Percentiles rank a stretch among this genome's conserved stretches.
Conservation (phyloP, 371 early-diverging fungal genomes). For the Encephalitozoon cuniculi region DNA sequence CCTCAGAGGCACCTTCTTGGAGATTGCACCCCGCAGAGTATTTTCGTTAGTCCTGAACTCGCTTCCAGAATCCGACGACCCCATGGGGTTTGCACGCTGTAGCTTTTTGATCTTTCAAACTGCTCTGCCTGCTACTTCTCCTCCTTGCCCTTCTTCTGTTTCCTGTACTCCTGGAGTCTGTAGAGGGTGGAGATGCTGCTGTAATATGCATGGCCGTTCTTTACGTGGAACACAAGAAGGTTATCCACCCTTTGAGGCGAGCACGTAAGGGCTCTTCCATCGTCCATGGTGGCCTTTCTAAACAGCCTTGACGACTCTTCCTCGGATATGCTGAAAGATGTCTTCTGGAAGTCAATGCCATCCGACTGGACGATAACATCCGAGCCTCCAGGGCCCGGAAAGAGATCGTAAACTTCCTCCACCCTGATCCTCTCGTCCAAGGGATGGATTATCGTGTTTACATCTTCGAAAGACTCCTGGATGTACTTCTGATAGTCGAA, state of each 20-base stretch:
- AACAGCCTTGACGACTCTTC: neutral
- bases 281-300: neutral
- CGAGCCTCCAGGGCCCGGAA: neutral
- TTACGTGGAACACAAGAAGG: neutral
- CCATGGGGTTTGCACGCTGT: neutral
- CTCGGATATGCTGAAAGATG: neutral
- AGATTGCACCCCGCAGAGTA: neutral
- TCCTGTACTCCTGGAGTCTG: neutral
- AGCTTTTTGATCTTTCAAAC: neutral
- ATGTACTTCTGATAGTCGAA: slow-evolving; percentile 31
- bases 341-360: neutral
- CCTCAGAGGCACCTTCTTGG: slow-evolving; percentile 37
- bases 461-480: slow-evolving; percentile 31
- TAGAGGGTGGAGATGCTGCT: neutral
- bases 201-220: neutral
- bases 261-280: neutral
- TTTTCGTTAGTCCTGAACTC: neutral
- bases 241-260: neutral
- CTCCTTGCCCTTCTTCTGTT: neutral
- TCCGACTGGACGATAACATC: neutral
- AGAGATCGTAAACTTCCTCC: slow-evolving; percentile 20
- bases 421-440: slow-evolving; percentile 6
- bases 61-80: neutral
- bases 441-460: slow-evolving; percentile 19
- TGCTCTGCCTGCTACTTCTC: neutral